Evolutionary conservation across 208 protist genomes (phyloP), one percentile per base, ranked within the genome.

Genomic region (Zelonia costaricensis): DNA sequence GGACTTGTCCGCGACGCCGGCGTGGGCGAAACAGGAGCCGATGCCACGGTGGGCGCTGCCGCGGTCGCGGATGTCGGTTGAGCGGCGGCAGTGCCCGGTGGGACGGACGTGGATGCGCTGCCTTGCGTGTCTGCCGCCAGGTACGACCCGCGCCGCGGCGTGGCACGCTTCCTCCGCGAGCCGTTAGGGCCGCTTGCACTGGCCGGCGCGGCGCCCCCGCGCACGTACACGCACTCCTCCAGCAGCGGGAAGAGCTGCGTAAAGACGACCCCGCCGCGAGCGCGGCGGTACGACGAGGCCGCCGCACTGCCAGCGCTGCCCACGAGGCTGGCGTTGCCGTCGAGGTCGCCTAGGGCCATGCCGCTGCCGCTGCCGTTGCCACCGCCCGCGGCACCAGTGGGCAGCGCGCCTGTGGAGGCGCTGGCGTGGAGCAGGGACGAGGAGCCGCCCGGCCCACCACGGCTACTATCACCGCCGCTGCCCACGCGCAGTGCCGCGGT

Each of bases 161-260:
- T n/a, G n/a, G n/a, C n/a, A n/a, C n/a, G n/a, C n/a, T n/a, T n/a
- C n/a, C n/a, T n/a, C n/a, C n/a, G n/a, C n/a, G n/a, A n/a, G n/a
- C n/a, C n/a, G n/a, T n/a, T n/a, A n/a, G n/a, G n/a, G n/a, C n/a
- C n/a, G n/a, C n/a, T 23, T 33, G 33, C 33, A 13, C 33, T 10
- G 8, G 33, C 33, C 33, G 33, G 10, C 33, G 33, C 33, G 8
- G 33, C 39, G 7, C 39, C 39, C n/a, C 10, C 23, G 1, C 33
- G 38, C 1, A 63, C 25, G 10, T 40, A 10, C 15, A 63, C 64
- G 22, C 33, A 63, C 33, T 63, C 64, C 31, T 49, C 43, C 42
- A 71, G 13, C 22, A 71, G 49, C 2, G 64, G 56, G 40, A 71
- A 71, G 1, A 71, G 28, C 18, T 59, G 55, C 31, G 56, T 53